Evolutionary conservation across 75 land plant species (phyloP).

Genomic region (Cupressus sempervirens): DNA sequence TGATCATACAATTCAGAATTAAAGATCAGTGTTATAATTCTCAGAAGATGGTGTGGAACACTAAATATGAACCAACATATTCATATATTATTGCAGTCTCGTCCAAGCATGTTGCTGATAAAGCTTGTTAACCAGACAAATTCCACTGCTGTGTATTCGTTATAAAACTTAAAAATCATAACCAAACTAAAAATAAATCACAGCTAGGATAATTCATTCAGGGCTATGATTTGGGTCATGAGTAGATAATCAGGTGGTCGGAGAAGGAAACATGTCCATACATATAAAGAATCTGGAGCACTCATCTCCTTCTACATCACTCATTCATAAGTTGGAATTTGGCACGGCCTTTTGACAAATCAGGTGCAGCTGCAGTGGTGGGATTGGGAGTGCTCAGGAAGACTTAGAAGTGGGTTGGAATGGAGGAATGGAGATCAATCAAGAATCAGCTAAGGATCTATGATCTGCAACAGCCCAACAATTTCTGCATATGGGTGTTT

Average conservation of each 20-base stretch:
- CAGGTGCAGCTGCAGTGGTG: too few relatives aligned
- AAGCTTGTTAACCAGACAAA: background rate
- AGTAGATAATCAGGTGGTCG: background rate
- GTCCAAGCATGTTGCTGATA: background rate
- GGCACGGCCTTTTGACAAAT: too few relatives aligned
- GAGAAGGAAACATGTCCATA: background rate
- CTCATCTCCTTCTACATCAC: too few relatives aligned
- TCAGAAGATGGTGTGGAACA: background rate
- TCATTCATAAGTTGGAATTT: too few relatives aligned
- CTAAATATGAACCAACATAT: slow-evolving; percentile 1
- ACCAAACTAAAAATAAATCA: background rate
- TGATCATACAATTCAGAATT: slow-evolving; percentile 2
- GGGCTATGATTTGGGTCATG: background rate
- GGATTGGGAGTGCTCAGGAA: too few relatives aligned
- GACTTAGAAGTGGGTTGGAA: too few relatives aligned
- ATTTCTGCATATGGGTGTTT: too few relatives aligned
- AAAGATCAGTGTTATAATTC: background rate
- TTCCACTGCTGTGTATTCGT: background rate
- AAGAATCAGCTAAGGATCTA: too few relatives aligned
- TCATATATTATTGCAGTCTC: background rate
- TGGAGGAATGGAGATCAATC: too few relatives aligned
- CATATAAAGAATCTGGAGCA: background rate
- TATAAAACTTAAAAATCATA: background rate
- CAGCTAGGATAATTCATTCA: too few relatives aligned
- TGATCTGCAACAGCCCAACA: too few relatives aligned